These are phyloP conservation scores for Fusarium sp. DNA, from an alignment of 2,329 filamentous ascomycete species.

Conservation along the genomic window DNA sequence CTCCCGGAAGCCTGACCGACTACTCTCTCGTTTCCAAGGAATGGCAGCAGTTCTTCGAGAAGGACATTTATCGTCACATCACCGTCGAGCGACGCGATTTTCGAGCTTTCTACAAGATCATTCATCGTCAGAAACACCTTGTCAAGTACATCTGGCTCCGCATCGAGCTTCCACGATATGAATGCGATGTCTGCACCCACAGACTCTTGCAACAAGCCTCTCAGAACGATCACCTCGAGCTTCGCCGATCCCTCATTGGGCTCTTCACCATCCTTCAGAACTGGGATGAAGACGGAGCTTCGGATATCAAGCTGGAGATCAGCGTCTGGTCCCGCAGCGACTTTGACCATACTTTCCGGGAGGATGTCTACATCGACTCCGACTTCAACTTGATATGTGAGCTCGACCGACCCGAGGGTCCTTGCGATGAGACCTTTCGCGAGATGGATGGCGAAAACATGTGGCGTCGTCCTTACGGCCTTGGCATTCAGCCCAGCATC, in stretches of 20 bases:
- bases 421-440: neutral
- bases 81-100: neutral
- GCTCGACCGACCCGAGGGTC: neutral
- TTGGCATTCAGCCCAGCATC: neutral
- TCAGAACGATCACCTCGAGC: neutral
- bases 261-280: neutral
- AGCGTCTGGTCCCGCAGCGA: neutral
- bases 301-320: neutral
- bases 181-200: neutral
- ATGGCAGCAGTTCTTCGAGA: conserved; percentile 7
- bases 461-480: neutral
- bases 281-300: neutral
- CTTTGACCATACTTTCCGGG: neutral
- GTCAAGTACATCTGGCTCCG: conserved; percentile 5
- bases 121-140: neutral
- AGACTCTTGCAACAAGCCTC: neutral
- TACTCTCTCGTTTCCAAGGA: neutral
- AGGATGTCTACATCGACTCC: neutral
- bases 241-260: neutral
- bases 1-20: neutral
- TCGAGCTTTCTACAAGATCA: neutral
- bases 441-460: neutral
- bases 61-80: neutral
- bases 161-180: neutral
- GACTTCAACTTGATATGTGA: neutral